Evolutionary conservation across 164 flowering plant species (phyloP), one percentile per base, ranked within the genome.

Genomic region (Sedum album): DNA sequence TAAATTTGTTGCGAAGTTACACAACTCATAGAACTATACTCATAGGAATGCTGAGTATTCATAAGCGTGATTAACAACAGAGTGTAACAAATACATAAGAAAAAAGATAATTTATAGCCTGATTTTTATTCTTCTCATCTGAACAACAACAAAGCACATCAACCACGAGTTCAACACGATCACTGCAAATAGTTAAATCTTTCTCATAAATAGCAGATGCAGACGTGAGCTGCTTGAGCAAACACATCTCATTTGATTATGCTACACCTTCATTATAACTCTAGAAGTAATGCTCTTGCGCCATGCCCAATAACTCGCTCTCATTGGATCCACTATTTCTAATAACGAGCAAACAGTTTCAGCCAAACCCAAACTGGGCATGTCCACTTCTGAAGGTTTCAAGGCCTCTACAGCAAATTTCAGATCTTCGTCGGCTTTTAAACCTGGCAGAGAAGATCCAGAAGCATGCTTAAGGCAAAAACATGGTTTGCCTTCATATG

Each of bases 281-380:
- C 79, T 51, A 46, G 79, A 73, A 66, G 91, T 78, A 71, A 73
- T 82, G 78, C 75, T 77, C 80, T 79, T 90, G 30, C 96, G 89
- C 97, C 97, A 95, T 9, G n/a, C 70, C 99, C 97, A 95, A 68
- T 92, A 95, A 66, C 83, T 81, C 33, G 72, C 81, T 73, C 97
- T 80, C 68, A 95, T 72, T 39, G 89, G 78, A 79, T 95, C 99
- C n/a, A 81, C 76, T 35, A 9, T 63, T 76, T 78, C 84, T 84
- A 95, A 76, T 18, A 89, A 39, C 2, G 82, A 80, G 77, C 97
- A 92, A 25, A 92, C 68, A 23, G 77, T 76, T 30, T 28, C 73
- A 26, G 82, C 88, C 23, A 92, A 73, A 66, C 76, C 72, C 8
- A 71, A 57, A 67, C 75, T 85, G 2, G 69, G 55, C 26, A 70